Percentiles rank a stretch among this genome's conserved stretches.
phyloP scores from a whole-genome alignment of 2,329 filamentous ascomycete species.

The Xylaria sp. region DNA sequence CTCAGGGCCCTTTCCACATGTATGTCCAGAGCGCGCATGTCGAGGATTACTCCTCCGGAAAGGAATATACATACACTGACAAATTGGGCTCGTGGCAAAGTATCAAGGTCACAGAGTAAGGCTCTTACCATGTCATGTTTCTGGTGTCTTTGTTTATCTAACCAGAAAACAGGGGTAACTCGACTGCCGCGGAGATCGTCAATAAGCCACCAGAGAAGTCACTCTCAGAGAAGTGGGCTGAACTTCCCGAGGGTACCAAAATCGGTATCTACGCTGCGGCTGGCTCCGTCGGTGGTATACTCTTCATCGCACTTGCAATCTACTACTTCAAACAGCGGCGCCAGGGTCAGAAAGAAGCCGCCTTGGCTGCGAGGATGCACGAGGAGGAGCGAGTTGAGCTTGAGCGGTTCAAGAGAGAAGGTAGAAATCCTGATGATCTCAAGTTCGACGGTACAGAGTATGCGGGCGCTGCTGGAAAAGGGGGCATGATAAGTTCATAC shows the following conservation, averaged over 20 bases:
- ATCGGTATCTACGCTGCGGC: constrained; percentile 58
- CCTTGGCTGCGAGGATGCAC: constrained; percentile 49
- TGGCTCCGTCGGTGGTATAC: constrained; percentile 49
- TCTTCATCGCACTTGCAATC: constrained; percentile 48
- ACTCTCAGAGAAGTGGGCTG: constrained; percentile 59
- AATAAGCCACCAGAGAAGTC: constrained; percentile 47
- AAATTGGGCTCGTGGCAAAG: constrained; percentile 65
- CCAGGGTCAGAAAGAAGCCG: constrained; percentile 57
- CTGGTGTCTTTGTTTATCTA: neutral
- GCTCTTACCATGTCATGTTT: constrained; percentile 21
- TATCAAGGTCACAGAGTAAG: constrained; percentile 63
- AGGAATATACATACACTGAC: constrained; percentile 70
- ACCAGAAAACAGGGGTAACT: constrained; percentile 56
- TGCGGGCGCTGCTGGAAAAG: constrained; percentile 21
- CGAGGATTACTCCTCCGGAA: constrained; percentile 65
- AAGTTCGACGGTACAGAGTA: constrained; percentile 26
- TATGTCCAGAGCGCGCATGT: constrained; percentile 65
- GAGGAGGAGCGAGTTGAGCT: constrained; percentile 58
- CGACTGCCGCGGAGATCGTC: constrained; percentile 56
- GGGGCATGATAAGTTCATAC: constrained; percentile 25
- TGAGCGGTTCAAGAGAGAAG: constrained; percentile 54
- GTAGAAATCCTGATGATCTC: constrained; percentile 53
- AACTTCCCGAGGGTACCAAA: constrained; percentile 56
- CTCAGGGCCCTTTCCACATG: constrained; percentile 73
- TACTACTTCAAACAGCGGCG: constrained; percentile 63